Conservation (phyloP, 2,329 filamentous ascomycete species). For the Endoconidiophora polonica region DNA sequence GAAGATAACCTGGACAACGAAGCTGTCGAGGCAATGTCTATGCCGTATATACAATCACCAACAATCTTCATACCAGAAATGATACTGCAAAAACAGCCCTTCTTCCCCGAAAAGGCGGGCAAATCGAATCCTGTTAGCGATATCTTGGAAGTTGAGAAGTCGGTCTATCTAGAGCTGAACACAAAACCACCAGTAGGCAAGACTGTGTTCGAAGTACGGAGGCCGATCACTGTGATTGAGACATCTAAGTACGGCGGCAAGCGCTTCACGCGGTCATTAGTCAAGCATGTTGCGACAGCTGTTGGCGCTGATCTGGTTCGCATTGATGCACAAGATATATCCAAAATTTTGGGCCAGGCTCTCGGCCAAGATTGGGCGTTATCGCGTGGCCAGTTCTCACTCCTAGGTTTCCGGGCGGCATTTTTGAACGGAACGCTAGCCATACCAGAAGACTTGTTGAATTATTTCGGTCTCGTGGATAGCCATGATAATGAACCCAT, state of each 20-base stretch:
- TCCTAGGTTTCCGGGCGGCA: slow-evolving; percentile 39
- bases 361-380: slow-evolving; percentile 43
- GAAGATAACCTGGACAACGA: slow-evolving; percentile 11
- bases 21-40: slow-evolving; percentile 8
- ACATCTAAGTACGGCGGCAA: slow-evolving; percentile 24
- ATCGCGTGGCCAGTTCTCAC: slow-evolving; percentile 31
- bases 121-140: slow-evolving; percentile 9
- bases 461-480: slow-evolving; percentile 10
- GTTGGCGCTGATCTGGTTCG: slow-evolving; percentile 50
- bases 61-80: slow-evolving; percentile 18
- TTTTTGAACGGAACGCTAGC: slow-evolving; percentile 35
- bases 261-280: slow-evolving; percentile 29
- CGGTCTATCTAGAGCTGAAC: slow-evolving; percentile 12
- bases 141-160: slow-evolving; percentile 13
- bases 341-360: slow-evolving; percentile 51
- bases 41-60: slow-evolving; percentile 15
- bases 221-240: slow-evolving; percentile 24
- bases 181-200: slow-evolving; percentile 8
- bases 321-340: slow-evolving; percentile 53
- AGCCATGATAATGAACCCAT: slow-evolving; percentile 19
- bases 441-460: slow-evolving; percentile 18
- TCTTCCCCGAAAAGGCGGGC: slow-evolving; percentile 12
- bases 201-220: slow-evolving; percentile 16
- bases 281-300: slow-evolving; percentile 44
- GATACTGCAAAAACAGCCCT: slow-evolving; percentile 13